A percentile compares a stretch with the other conserved stretches of the same genome.
phyloP scores from a whole-genome alignment of 345 rosid species.

The Barbarea vulgaris region DNA sequence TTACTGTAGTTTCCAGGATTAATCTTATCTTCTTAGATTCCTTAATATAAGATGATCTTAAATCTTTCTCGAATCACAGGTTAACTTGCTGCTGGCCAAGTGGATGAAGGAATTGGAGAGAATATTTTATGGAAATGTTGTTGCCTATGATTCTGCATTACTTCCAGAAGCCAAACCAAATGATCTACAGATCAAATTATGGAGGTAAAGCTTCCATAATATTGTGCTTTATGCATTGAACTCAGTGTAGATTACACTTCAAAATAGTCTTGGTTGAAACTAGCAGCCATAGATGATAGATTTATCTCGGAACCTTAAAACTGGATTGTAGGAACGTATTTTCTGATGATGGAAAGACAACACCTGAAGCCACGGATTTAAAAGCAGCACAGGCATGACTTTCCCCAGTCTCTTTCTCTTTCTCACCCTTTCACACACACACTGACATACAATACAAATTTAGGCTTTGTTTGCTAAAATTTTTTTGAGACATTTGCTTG shows the following conservation, averaged over 20 bases:
- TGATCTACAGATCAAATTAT: conserved; percentile 65
- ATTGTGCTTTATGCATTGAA: no score
- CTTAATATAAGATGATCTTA: background rate
- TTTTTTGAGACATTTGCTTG: conserved; percentile 20
- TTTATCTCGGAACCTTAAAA: conserved; percentile 13
- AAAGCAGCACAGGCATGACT: conserved; percentile 70
- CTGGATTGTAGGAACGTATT: conserved; percentile 73
- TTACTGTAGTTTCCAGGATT: background rate
- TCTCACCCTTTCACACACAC: conserved; percentile 13
- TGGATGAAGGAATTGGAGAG: conserved; percentile 99
- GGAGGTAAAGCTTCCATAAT: conserved; percentile 63
- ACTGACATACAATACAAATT: conserved; percentile 13
- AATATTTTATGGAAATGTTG: conserved; percentile 90
- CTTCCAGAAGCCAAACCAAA: conserved; percentile 81
- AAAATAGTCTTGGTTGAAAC: no score
- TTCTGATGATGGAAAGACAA: conserved; percentile 75
- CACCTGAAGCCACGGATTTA: conserved; percentile 61
- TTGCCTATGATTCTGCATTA: conserved; percentile 84
- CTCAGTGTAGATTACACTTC: no score
- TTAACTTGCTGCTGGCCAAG: conserved; percentile 73
- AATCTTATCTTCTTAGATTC: background rate
- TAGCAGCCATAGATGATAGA: background rate
- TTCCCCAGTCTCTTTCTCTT: conserved; percentile 25
- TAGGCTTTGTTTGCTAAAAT: background rate
- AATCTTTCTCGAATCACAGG: conserved; percentile 50